Percentiles rank a stretch among this genome's conserved stretches.
Conservation (phyloP, 305 asterid species). For the Fraxinus platypoda region DNA sequence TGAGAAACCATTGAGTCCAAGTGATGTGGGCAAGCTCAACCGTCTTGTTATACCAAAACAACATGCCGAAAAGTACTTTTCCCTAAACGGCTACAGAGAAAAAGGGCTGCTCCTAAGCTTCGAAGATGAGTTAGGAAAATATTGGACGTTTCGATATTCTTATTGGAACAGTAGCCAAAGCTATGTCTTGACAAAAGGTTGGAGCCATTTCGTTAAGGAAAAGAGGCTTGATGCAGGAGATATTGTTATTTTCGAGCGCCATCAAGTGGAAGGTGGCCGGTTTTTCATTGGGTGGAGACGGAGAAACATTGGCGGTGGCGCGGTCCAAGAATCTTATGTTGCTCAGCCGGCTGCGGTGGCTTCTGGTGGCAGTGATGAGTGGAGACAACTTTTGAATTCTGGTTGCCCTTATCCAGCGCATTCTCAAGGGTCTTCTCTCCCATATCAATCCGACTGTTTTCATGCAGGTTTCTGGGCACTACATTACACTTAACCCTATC, state of each 20-base stretch:
- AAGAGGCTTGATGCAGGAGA: conserved; percentile 60
- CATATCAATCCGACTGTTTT: conserved; percentile 19
- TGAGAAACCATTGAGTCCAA: conserved; percentile 62
- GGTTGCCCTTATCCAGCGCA: conserved; percentile 27
- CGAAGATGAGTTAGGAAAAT: conserved; percentile 49
- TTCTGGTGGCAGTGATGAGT: conserved; percentile 16
- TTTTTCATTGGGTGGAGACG: conserved; percentile 57
- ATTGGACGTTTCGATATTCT: conserved; percentile 55
- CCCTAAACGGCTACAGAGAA: conserved; percentile 35
- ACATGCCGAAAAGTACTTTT: conserved; percentile 56
- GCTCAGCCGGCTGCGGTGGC: conserved; percentile 6
- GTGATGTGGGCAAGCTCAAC: conserved; percentile 67
- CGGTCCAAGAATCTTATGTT: not conserved
- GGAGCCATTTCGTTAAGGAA: conserved; percentile 66
- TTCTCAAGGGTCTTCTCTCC: conserved; percentile 13
- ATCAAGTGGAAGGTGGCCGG: conserved; percentile 32
- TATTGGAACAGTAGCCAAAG: conserved; percentile 66
- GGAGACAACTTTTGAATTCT: conserved; percentile 19
- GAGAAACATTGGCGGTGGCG: conserved; percentile 12
- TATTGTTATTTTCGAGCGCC: conserved; percentile 40
- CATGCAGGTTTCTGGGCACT: conserved; percentile 33
- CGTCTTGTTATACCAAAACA: conserved; percentile 65
- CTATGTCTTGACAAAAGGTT: conserved; percentile 57
- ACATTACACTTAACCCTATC: conserved; percentile 5
- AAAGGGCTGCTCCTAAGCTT: conserved; percentile 46